phyloP scores from a whole-genome alignment of 2,329 filamentous ascomycete genomes.

The Aspergillus pseudoterreus region DNA sequence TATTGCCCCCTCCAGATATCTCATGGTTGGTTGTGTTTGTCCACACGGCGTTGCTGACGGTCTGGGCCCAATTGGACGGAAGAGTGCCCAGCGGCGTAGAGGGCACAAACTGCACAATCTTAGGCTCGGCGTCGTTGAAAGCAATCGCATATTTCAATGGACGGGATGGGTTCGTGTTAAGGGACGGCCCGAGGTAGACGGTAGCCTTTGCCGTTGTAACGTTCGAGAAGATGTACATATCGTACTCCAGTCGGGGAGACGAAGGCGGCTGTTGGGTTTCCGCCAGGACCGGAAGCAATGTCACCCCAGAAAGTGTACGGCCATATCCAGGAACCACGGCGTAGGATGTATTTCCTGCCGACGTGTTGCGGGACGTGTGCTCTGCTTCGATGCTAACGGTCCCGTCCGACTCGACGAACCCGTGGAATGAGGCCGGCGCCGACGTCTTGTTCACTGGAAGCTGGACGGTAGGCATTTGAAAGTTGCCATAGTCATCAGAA shows the following conservation, averaged over 20 bases:
- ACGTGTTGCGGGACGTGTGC: slow-evolving; percentile 20
- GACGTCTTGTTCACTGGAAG: slow-evolving; percentile 53
- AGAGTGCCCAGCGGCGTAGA: slow-evolving; percentile 11
- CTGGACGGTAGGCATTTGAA: slow-evolving; percentile 43
- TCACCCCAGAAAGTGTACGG: slow-evolving; percentile 57
- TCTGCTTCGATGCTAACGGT: slow-evolving; percentile 36
- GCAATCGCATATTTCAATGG: slow-evolving; percentile 51
- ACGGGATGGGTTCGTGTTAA: slow-evolving; percentile 50
- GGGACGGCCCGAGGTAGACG: slow-evolving; percentile 40
- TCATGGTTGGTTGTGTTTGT: slow-evolving; percentile 30
- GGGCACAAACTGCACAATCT: slow-evolving; percentile 42
- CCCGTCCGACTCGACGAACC: slow-evolving; percentile 60
- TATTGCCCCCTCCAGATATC: slow-evolving; percentile 38
- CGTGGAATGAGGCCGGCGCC: slow-evolving; percentile 52
- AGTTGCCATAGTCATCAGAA: slow-evolving; percentile 26
- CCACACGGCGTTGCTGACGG: slow-evolving; percentile 13
- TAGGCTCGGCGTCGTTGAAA: slow-evolving; percentile 39
- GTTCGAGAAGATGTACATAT: slow-evolving; percentile 59
- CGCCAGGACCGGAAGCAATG: slow-evolving; percentile 52
- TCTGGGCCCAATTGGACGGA: slow-evolving; percentile 5
- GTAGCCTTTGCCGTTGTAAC: slow-evolving; percentile 37
- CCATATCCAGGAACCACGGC: slow-evolving; percentile 54
- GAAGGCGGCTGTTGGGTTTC: slow-evolving; percentile 49
- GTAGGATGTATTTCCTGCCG: slow-evolving; percentile 42
- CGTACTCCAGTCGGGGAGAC: slow-evolving; percentile 56